Evolutionary conservation across 2,329 filamentous ascomycete species (phyloP).

Genomic region (Leptographium galeiforme): DNA sequence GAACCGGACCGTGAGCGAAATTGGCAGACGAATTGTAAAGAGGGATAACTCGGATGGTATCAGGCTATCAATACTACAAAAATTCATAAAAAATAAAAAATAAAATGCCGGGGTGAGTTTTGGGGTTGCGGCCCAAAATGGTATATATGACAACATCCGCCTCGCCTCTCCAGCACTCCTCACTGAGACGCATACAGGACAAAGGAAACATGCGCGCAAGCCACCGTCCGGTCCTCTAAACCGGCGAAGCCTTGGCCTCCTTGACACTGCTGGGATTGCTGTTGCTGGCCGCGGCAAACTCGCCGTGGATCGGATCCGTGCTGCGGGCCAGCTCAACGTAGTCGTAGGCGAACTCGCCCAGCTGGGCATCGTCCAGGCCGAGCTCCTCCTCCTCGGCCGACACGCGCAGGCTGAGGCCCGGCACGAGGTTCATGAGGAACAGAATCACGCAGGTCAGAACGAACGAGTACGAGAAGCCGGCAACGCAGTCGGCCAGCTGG

Average conservation of each 20-base stretch:
- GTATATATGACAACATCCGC: not conserved
- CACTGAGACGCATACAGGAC: not conserved
- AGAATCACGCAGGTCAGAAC: conserved; percentile 55
- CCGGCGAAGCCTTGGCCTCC: not conserved
- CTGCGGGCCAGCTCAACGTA: conserved; percentile 62
- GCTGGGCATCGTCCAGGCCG: conserved; percentile 60
- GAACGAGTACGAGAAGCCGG: conserved; percentile 54
- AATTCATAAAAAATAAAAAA: not conserved
- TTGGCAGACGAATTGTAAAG: not conserved
- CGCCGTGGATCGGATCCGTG: conserved; percentile 20
- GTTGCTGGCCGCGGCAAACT: conserved; percentile 9
- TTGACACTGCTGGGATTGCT: conserved; percentile 14
- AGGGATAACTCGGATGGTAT: conserved; percentile 3
- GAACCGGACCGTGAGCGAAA: not conserved
- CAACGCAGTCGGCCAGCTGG: conserved; percentile 55
- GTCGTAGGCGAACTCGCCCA: conserved; percentile 74
- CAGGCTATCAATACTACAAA: conserved; percentile 3
- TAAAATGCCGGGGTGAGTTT: not conserved
- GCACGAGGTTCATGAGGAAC: conserved; percentile 57
- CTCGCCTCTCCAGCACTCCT: not conserved
- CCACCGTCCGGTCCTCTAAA: not conserved
- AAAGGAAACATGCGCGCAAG: not conserved
- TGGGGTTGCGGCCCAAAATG: not conserved
- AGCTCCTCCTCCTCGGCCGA: conserved; percentile 54
- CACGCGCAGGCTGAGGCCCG: conserved; percentile 56